Conservation (phyloP, 257 asterid species). For the Nicotiana otophora region DNA sequence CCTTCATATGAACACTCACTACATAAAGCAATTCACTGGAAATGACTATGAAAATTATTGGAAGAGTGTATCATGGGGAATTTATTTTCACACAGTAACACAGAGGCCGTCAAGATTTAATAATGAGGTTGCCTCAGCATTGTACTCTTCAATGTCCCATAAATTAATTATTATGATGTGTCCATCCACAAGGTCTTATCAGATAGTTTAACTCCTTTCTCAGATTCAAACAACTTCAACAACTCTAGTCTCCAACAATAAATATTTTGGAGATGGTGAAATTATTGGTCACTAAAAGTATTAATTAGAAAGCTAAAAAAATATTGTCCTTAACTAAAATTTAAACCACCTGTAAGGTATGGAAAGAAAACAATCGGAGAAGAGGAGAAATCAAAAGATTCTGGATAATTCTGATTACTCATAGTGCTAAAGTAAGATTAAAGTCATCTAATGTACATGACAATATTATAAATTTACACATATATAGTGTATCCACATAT, state of each 20-base stretch:
- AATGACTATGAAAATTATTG: neutral
- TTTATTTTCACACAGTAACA: neutral
- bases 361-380: neutral
- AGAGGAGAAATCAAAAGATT: neutral
- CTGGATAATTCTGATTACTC: neutral
- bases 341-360: neutral
- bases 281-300: neutral
- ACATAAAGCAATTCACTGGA: neutral
- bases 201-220: no score
- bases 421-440: neutral
- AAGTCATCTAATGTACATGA: neutral
- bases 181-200: no score
- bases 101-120: neutral
- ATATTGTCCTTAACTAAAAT: neutral
- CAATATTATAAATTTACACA: neutral
- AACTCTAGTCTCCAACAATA: neutral
- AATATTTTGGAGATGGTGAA: neutral
- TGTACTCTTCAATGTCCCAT: neutral
- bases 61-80: neutral
- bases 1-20: neutral
- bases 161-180: neutral
- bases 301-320: neutral
- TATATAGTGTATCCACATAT: neutral
- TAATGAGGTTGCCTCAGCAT: neutral
- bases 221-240: neutral